Base-by-base conservation (phyloP, 2,329 filamentous ascomycete species). In the Blastomyces parvus region DNA sequence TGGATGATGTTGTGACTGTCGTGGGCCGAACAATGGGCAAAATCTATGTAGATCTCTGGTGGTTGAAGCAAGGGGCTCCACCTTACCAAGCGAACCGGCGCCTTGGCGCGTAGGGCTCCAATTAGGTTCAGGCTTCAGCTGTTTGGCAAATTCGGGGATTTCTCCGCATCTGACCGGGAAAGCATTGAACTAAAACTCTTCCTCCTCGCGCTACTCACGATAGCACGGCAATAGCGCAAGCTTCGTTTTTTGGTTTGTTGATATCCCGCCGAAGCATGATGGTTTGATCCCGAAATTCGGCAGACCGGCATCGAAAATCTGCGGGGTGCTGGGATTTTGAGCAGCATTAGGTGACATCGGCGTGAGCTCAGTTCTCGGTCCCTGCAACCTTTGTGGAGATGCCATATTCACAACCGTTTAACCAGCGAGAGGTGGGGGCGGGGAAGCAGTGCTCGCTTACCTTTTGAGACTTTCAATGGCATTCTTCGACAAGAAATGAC, bases 281-380 rank as follows among this genome's bases (percentile, higher is more conserved):
- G 27, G 5, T 42, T 4, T 17, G 3, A 30, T 52, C 25, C 48
- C 48, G 48, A 52, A 52, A 52, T 6, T 52, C 48, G 25, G 48
- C 48, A 52, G 25, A 52, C 25, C 13, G 48, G 22, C 13, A 22
- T 13, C n/a, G n/a, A 48, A 48, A 13, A 48, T 25, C 46, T 48
- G 46, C 46, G 46, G 46, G 46, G 46, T 25, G 46, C 9, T 13
- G n/a, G 46, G 25, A 14, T 25, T 30, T 52, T 30, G 25, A 52
- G 6, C 48, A 30, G 25, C 25, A 52, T 52, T 27, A 25, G 55
- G 55, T 57, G 55, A 57, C 33, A 57, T 57, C 55, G 55, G 55
- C 33, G 11, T 22, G 33, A 38, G 33, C 55, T 57, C 38, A 57
- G 8, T 40, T 40, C 2, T 40, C 55, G 19, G 55, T 19, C 55